A percentile compares a stretch with the other conserved stretches of the same genome.
Evolutionary conservation across 345 rosid species (phyloP).

Genomic region (Salix suchowensis): DNA sequence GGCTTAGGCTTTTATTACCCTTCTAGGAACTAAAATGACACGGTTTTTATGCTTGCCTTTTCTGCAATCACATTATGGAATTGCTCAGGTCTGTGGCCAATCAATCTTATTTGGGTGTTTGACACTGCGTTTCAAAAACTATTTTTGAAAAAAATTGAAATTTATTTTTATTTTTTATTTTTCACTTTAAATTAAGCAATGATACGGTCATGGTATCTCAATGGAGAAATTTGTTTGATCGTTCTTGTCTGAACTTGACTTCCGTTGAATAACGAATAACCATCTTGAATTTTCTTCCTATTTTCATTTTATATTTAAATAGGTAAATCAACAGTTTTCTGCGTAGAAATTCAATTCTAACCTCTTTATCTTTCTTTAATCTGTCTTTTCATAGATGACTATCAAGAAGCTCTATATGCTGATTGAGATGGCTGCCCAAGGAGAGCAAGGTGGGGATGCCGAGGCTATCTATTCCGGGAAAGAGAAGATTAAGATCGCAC

Average conservation of each 20-base stretch:
- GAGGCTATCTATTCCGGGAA: slow-evolving; percentile 68
- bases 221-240: background rate
- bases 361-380: slow-evolving; percentile 9
- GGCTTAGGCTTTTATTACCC: background rate
- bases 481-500: slow-evolving; percentile 62
- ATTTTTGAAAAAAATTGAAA: too few species aligned
- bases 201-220: background rate
- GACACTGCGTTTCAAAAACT: too few species aligned
- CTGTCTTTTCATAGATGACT: slow-evolving; percentile 32
- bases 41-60: background rate
- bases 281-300: background rate
- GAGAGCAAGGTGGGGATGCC: slow-evolving; percentile 69
- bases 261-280: background rate
- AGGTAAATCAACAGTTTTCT: background rate
- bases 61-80: background rate
- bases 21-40: background rate
- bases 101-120: background rate
- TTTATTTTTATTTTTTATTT: too few species aligned
- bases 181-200: too few species aligned
- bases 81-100: background rate
- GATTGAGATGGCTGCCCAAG: slow-evolving; percentile 96
- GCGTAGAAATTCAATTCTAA: background rate
- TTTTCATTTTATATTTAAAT: background rate
- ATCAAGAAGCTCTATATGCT: slow-evolving; percentile 85
- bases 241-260: background rate